Evolutionary conservation across 1,139 yeast genomes (phyloP).

Genomic region (Magnusiomyces ingens): DNA sequence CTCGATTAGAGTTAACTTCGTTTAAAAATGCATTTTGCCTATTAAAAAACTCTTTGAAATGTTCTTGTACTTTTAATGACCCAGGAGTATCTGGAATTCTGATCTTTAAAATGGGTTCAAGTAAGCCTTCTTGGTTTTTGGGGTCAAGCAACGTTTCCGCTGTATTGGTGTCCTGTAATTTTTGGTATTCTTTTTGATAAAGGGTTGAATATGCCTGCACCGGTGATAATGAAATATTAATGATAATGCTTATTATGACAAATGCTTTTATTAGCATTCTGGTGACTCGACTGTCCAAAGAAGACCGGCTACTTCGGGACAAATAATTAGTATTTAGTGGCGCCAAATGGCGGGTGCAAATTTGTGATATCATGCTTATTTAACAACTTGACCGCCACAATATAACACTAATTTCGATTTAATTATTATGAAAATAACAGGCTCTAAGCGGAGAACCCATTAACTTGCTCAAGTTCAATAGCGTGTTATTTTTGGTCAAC

Average conservation of each 20-base stretch:
- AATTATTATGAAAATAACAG: too few species aligned
- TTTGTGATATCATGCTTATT: too few species aligned
- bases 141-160: constrained; percentile 18
- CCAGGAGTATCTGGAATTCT: constrained; percentile 44
- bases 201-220: neutral
- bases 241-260: neutral
- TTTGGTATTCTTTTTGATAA: constrained; percentile 15
- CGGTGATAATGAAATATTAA: neutral
- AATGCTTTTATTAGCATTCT: too few species aligned
- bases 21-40: neutral
- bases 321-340: too few species aligned
- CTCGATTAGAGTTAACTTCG: constrained; percentile 24
- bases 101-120: constrained; percentile 31
- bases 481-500: too few species aligned
- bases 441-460: too few species aligned
- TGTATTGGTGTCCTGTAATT: constrained; percentile 9
- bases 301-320: too few species aligned
- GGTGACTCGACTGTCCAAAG: too few species aligned
- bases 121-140: constrained; percentile 22
- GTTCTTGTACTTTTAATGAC: constrained; percentile 35
- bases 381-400: too few species aligned
- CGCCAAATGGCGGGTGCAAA: too few species aligned
- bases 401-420: too few species aligned
- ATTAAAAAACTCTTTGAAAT: constrained; percentile 29
- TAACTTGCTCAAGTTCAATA: too few species aligned